Base-by-base conservation (phyloP, 2,329 filamentous ascomycete genomes). In the Cladophialophora immunda region DNA sequence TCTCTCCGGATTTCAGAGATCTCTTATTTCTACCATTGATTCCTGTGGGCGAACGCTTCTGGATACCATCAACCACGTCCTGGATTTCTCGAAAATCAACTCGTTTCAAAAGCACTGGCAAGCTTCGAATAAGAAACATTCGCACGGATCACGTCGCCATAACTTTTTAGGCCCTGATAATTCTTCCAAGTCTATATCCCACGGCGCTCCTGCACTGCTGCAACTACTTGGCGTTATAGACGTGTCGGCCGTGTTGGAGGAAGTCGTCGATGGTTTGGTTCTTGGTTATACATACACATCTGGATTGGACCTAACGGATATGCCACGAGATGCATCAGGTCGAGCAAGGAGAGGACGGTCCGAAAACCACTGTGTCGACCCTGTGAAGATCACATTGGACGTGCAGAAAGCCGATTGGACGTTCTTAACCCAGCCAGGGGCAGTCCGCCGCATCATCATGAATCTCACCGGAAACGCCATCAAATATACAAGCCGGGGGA, bases 31-130 rank as follows among this genome's bases (percentile, higher is more conserved):
- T 3, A 85, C 82, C 70, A 77, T 86, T 7, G 81, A 84, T 25
- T 81, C 78, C 0, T 86, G 84, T 41, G 83, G 83, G 0, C 74
- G 80, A 13, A 86, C 84, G 2, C 72, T 86, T 4, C 71, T 86
- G n/a, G 83, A 84, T 41, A 84, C 84, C 6, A 78, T 78, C 59
- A 76, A 79, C 67, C 76, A 79, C 76, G 73, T 78, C 61, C 68
- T 79, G 4, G 76, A 77, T 41, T 79, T 76, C 53, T 75, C 77
- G 8, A 79, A 79, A 58, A 78, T 79, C 57, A 79, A 78, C 58
- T 67, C 11, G 36, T 79, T 38, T 62, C 77, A 19, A 75, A 78
- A 64, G 74, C 77, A 34, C 74, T 77, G 17, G 69, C 74, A 62
- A 11, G 45, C 62, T 25, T 60, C 66, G 25, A 63, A 68, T 34